Percentiles rank a stretch among this genome's conserved stretches.
These are phyloP conservation scores for Leccinum imitatum DNA, from an alignment of 768 basidiomycete species.

Conservation along the genomic window DNA sequence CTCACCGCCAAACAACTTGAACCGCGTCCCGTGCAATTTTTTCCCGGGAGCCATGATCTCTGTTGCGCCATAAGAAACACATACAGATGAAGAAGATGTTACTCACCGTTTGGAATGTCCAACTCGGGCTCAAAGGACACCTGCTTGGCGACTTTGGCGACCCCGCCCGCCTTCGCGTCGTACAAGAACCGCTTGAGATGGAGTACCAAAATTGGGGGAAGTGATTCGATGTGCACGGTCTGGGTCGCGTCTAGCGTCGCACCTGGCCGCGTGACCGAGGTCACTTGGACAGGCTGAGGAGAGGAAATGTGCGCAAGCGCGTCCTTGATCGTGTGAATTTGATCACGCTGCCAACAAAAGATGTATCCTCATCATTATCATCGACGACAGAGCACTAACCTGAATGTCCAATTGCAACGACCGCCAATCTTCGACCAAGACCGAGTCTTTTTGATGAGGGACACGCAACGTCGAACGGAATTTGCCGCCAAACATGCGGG, in stretches of 20 bases:
- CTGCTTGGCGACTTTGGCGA: conserved; percentile 84
- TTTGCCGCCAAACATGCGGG: conserved; percentile 90
- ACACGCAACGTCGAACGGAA: conserved; percentile 81
- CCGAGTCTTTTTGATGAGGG: conserved; percentile 82
- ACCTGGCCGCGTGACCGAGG: conserved; percentile 53
- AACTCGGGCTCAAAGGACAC: conserved; percentile 77
- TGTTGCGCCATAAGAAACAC: conserved; percentile 16
- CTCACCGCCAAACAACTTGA: conserved; percentile 83
- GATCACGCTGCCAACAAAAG: conserved; percentile 50
- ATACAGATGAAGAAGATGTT: neutral
- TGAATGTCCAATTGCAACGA: conserved; percentile 88
- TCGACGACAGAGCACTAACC: conserved; percentile 36
- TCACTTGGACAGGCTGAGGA: conserved; percentile 78
- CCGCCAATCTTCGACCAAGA: conserved; percentile 90
- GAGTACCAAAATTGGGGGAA: conserved; percentile 82
- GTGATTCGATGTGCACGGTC: conserved; percentile 72
- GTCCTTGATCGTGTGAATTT: conserved; percentile 76
- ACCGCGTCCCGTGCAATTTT: conserved; percentile 51
- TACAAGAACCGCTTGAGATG: conserved; percentile 93
- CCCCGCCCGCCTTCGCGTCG: conserved; percentile 69
- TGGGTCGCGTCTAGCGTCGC: conserved; percentile 70
- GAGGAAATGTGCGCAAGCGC: conserved; percentile 76
- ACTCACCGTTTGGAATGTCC: conserved; percentile 64
- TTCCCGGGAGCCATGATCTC: conserved; percentile 62
- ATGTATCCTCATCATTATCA: neutral